These are phyloP conservation scores for Lodderomyces theae DNA, from an alignment of 1,139 yeast genomes.

Conservation along the genomic window DNA sequence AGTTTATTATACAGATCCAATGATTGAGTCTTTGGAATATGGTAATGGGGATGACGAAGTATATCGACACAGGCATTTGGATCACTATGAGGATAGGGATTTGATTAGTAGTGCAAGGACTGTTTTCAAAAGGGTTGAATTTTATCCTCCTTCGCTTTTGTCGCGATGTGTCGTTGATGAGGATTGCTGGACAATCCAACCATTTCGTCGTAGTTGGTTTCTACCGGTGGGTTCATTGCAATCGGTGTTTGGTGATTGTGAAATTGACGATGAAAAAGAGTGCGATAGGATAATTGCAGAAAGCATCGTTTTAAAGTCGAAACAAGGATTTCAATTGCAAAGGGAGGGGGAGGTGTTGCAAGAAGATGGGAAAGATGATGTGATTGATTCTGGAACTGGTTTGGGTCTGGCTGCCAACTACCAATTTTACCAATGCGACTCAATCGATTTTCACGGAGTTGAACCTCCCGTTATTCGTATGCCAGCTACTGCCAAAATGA, in stretches of 20 bases:
- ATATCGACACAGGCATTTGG: constrained; percentile 8
- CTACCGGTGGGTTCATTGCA: constrained; percentile 46
- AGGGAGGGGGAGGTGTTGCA: not conserved
- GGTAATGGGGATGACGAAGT: constrained; percentile 11
- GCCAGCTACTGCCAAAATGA: constrained; percentile 17
- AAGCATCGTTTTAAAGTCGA: constrained; percentile 22
- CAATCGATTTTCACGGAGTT: constrained; percentile 16
- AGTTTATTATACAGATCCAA: constrained; percentile 29
- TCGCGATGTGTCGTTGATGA: constrained; percentile 39
- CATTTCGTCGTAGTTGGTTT: constrained; percentile 41
- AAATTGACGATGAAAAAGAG: constrained; percentile 31
- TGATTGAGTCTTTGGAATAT: constrained; percentile 26
- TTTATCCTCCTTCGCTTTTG: constrained; percentile 24
- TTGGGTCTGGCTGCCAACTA: constrained; percentile 46
- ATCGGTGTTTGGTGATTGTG: constrained; percentile 47
- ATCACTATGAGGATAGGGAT: not conserved
- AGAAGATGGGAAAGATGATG: not conserved
- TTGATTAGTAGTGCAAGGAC: constrained; percentile 7
- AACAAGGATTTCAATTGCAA: constrained; percentile 23
- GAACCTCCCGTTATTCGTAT: not conserved
- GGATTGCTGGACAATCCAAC: constrained; percentile 56
- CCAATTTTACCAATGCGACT: constrained; percentile 38
- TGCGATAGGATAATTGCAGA: constrained; percentile 29
- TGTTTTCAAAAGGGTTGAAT: constrained; percentile 24
- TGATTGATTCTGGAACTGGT: constrained; percentile 22